These are phyloP conservation scores for Perilla frutescens DNA, from an alignment of 257 asterid genomes.

Conservation along the genomic window DNA sequence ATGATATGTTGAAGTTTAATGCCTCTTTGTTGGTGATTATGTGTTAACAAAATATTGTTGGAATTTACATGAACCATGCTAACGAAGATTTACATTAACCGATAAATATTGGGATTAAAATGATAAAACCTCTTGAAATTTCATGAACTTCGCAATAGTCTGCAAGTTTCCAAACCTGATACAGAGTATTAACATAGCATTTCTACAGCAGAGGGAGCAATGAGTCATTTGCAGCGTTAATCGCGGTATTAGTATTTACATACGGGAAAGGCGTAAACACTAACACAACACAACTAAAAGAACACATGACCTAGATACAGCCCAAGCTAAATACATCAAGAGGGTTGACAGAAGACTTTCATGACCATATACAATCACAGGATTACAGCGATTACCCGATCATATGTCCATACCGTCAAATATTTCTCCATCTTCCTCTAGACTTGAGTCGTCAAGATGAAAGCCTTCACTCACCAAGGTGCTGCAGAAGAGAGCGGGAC, in stretches of 20 bases:
- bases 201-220: constrained; percentile 11
- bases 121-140: too few species aligned
- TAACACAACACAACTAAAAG: constrained; percentile 18
- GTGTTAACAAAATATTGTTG: too few species aligned
- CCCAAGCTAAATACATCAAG: constrained; percentile 31
- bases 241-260: constrained; percentile 29
- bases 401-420: constrained; percentile 88
- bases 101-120: too few species aligned
- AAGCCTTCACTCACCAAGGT: constrained; percentile 64
- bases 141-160: background rate
- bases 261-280: constrained; percentile 26
- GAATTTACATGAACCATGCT: too few species aligned
- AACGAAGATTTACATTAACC: too few species aligned
- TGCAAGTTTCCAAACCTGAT: constrained; percentile 8
- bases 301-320: constrained; percentile 14
- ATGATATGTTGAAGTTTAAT: background rate
- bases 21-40: background rate
- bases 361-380: constrained; percentile 23
- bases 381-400: constrained; percentile 29
- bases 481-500: constrained; percentile 45
- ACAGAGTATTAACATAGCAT: constrained; percentile 4
- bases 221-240: background rate
- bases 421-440: constrained; percentile 73
- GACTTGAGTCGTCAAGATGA: constrained; percentile 40
- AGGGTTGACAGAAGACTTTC: constrained; percentile 28